Evolutionary conservation across 768 basidiomycete genomes (phyloP), one percentile per base, ranked within the genome.

Genomic region (Mycena rebaudengoi): DNA sequence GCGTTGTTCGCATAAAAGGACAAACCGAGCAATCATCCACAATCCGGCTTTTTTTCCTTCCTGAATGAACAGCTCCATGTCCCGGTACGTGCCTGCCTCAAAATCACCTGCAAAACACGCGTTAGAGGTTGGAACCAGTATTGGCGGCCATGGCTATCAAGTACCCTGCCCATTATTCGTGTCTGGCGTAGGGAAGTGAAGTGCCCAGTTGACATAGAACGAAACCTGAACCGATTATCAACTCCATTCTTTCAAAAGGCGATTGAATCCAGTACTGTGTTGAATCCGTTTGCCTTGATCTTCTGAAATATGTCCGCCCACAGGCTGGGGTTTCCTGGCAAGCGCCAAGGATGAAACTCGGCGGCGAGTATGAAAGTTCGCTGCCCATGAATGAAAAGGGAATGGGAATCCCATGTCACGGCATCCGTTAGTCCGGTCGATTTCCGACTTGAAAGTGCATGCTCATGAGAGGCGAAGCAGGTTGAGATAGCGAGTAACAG

Each of bases 261-360:
- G 16, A 46, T n/a, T 46, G 14, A 23, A 30, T 26, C 3, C 8
- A 28, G 35, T 46, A 66, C 83, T 5, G 85, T 80, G 62, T 88
- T 88, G 75, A 88, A 85, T 6, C 87, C 87, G 64, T 85, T 83
- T 25, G 88, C 82, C 65, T 85, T 88, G 56, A 88, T 74, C 68
- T 90, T 90, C 66, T 89, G 80, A 45, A 90, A 83, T 52, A 90
- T 74, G 68, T 90, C 89, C 14, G 76, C 74, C 85, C 86, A 87
- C 21, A 87, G 72, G 51, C 81, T 76, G 3, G 85, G 85, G 56
- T 82, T 80, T 0, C 82, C 83, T 4, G 83, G 83, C 0, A 84
- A 66, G 65, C 88, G 79, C 82, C 85, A 89, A 16, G 88, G 83
- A 68, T 90, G 88, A 55, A 88, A 77, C 71, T 90, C 88, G 26